phyloP scores from a whole-genome alignment of 192 early-diverging fungal genomes.

The Phycomyces blakesleeanus region DNA sequence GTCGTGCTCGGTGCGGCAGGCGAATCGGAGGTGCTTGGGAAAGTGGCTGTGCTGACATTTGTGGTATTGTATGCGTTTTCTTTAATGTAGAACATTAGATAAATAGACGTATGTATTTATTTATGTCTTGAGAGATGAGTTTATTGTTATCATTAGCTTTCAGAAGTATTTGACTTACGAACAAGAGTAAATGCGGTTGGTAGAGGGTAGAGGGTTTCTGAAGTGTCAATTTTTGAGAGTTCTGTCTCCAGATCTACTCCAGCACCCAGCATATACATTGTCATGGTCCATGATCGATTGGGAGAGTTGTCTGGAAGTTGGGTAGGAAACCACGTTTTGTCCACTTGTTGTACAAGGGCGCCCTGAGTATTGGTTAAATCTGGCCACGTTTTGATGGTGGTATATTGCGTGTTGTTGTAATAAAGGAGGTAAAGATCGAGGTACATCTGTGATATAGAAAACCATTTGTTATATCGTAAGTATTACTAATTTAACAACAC shows the following conservation, averaged over 20 bases:
- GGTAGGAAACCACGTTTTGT: constrained; percentile 27
- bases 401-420: constrained; percentile 10
- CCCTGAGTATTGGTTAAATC: constrained; percentile 8
- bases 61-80: constrained; percentile 25
- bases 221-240: neutral
- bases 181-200: constrained; percentile 20
- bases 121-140: neutral
- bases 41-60: neutral
- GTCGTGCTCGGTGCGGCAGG: neutral
- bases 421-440: neutral
- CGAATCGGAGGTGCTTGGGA: neutral
- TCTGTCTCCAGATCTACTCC: constrained; percentile 8
- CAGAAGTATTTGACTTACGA: constrained; percentile 11
- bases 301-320: constrained; percentile 16
- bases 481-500: no score
- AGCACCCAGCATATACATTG: constrained; percentile 24
- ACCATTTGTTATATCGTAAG: no score
- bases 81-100: constrained; percentile 17
- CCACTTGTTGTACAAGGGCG: constrained; percentile 13
- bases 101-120: no score
- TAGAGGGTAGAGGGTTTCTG: constrained; percentile 14
- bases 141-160: neutral
- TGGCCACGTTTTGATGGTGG: constrained; percentile 21
- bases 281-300: constrained; percentile 15
- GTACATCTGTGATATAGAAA: no score